A percentile compares a stretch with the other conserved stretches of the same genome.
Conservation (phyloP, 73 alveolate species). For the Tetrahymena malaccensis region DNA sequence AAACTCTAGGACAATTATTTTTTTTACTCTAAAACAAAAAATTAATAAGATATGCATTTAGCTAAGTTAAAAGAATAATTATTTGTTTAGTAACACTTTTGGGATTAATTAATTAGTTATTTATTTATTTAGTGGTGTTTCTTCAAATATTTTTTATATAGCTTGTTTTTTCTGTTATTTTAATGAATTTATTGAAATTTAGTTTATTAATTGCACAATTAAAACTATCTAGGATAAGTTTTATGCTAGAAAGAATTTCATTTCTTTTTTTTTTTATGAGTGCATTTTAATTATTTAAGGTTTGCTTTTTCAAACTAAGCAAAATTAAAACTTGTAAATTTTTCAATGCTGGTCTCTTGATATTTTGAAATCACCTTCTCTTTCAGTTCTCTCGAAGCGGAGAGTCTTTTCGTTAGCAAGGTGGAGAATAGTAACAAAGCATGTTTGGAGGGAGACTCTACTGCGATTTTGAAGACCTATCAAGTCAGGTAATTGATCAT, state of each 20-base stretch:
- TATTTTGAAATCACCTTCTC: slow-evolving; percentile 22
- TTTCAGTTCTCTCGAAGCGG: slow-evolving; percentile 6
- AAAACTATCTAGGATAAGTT: not conserved
- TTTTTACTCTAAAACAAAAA: not conserved
- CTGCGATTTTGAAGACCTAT: not conserved
- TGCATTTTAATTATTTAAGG: too few species aligned
- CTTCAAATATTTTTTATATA: not conserved
- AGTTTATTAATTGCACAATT: not conserved
- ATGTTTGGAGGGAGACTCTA: slow-evolving; percentile 29
- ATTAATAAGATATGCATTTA: not conserved
- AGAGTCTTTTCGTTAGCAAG: slow-evolving; percentile 37
- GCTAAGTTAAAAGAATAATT: not conserved
- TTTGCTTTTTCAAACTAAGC: not conserved
- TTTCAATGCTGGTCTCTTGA: not conserved
- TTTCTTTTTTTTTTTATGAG: too few species aligned
- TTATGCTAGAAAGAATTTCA: not conserved
- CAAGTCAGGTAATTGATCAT: not conserved
- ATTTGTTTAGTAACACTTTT: not conserved
- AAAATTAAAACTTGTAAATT: not conserved
- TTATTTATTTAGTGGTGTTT: too few species aligned
- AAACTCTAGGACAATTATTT: not conserved
- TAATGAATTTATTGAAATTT: not conserved
- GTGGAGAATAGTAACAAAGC: slow-evolving; percentile 41
- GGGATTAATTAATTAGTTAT: not conserved
- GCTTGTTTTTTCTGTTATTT: not conserved